Base-by-base conservation (phyloP, 1,139 yeast species). In the Martiniozyma asiatica region DNA sequence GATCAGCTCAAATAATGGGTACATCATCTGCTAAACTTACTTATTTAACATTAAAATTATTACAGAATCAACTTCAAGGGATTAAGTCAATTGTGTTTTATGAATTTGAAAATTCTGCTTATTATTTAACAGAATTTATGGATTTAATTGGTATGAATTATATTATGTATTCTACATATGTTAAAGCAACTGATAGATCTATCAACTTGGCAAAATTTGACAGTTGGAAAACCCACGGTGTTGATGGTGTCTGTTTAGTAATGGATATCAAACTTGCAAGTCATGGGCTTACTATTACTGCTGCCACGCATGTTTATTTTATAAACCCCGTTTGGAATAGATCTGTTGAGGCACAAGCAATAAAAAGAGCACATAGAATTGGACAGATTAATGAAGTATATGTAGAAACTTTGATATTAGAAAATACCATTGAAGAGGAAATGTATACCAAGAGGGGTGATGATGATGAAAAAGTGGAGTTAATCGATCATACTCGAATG, bases 211-310 rank as follows among this genome's bases (percentile, higher is more conserved):
- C 67, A 1, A 63, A 64, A 8, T 77, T 75, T 39, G 63, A 68
- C 25, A 44, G 55, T 4, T 58, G 59, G 43, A 52, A 55, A 16
- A 45, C 52, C n/a, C 72, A 68, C 8, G 26, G 27, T 14, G 37
- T 36, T 6, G 36, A 41, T 25, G 74, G 77, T 1, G 51, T 66
- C 3, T 57, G 68, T 1, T 54, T 77, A 34, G 56, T 77, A 2
- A 77, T 77, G 85, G 84, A 76, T 45, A 55, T 76, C 31, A 63
- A 68, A 38, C 49, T 76, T 32, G 85, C 85, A 0, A 62, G 85
- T 0, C 82, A 75, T 54, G 87, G 87, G 0, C 50, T 77, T 31
- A 74, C 80, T 1, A 72, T 77, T 6, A 68, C 73, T 14, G 63
- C 75, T 1, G 85, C 85, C 3, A 72, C 82, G 0, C 61, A 72